Evolutionary conservation across 495 filamentous ascomycete species (phyloP), one percentile per base, ranked within the genome.

Genomic region (Xylaria telfairii): DNA sequence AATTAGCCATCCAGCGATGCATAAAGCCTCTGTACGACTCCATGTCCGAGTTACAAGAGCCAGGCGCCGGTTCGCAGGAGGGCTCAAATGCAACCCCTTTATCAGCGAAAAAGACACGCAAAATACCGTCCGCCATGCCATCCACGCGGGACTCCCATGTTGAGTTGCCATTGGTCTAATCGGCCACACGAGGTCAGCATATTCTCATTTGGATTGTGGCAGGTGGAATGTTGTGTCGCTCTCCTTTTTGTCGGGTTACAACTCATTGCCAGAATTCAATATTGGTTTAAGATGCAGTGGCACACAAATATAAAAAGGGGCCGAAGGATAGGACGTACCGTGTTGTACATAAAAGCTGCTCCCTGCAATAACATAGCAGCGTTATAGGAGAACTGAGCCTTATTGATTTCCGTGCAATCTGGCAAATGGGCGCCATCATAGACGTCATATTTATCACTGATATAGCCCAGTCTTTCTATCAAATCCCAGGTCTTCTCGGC

Each of bases 21-120:
- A 91, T 81, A 63, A 89, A 90, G 41, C 90, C 90, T 76, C 92
- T 93, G 84, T 92, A 93, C 15, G 88, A 87, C 47, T 86, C 82
- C 78, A 90, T 87, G 72, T 93, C 90, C 63, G 84, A 75, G 75
- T 91, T 87, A 80, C 91, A 92, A 4, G 75, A 81, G 21, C 70
- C 74, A 24, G 56, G 54, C 1, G 67, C n/a, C 0, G 82, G 73
- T 73, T 92, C 90, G 77, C 90, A 92, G 8, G 86, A 83, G 12
- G 83, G 77, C 72, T 92, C 90, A 59, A 81, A 83, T 60, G 85
- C 81, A 21, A 84, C 72, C 19, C 79, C 73, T 44, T 80, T 78
- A 21, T 69, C 26, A n/a, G 81, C 73, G 67, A 84, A 86, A 76
- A 88, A 87, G 57, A 82, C 75, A 12, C 77, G 66, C 19, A 76